phyloP scores from a whole-genome alignment of 2,329 filamentous ascomycete genomes.

The Epicoccum sorghinum region DNA sequence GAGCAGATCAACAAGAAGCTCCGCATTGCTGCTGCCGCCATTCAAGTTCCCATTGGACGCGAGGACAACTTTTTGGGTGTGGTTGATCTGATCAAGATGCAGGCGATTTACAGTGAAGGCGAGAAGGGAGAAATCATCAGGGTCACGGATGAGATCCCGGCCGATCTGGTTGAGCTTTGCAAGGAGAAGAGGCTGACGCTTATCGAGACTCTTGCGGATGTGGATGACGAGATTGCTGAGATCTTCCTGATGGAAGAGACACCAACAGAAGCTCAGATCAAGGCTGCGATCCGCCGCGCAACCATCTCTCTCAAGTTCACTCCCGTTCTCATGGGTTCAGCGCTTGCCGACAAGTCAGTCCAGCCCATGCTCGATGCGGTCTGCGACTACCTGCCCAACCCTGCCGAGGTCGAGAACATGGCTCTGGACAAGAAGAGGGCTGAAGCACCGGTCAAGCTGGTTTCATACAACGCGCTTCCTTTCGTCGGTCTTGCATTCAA shows the following conservation, averaged over 20 bases:
- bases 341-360: slow-evolving; percentile 90
- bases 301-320: slow-evolving; percentile 92
- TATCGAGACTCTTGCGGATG: slow-evolving; percentile 94
- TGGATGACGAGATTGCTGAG: slow-evolving; percentile 97
- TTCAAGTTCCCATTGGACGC: slow-evolving; percentile 91
- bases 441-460: slow-evolving; percentile 82
- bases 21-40: slow-evolving; percentile 86
- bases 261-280: slow-evolving; percentile 82
- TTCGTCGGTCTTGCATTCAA: slow-evolving; percentile 98
- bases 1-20: slow-evolving; percentile 98
- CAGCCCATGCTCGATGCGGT: slow-evolving; percentile 97
- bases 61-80: slow-evolving; percentile 94
- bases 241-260: slow-evolving; percentile 87
- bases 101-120: slow-evolving; percentile 90
- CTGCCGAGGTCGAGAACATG: slow-evolving; percentile 84
- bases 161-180: slow-evolving; percentile 75
- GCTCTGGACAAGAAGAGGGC: slow-evolving; percentile 81
- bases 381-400: slow-evolving; percentile 94
- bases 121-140: slow-evolving; percentile 75
- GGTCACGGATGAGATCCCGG: slow-evolving; percentile 80
- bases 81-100: slow-evolving; percentile 91
- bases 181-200: slow-evolving; percentile 83
- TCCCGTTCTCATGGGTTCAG: slow-evolving; percentile 95
- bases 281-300: slow-evolving; percentile 85
- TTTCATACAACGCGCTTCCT: slow-evolving; percentile 90